Evolutionary conservation across 2,329 filamentous ascomycete genomes (phyloP).

Genomic region (Colletotrichum falcatum): DNA sequence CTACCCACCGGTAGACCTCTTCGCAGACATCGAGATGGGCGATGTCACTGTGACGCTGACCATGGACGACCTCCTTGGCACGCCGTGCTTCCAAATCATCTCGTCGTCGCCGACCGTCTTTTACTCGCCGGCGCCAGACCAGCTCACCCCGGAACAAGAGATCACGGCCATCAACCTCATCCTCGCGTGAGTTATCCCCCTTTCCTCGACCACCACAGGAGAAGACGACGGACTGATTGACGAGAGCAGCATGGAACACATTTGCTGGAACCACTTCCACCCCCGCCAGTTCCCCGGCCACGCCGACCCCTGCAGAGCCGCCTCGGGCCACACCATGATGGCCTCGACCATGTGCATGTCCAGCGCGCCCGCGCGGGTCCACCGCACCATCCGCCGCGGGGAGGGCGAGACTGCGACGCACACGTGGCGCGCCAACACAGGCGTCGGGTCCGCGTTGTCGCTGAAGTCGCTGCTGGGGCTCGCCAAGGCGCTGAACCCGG

Average conservation of each 20-base stretch:
- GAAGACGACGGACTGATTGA: slow-evolving; percentile 1
- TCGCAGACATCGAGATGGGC: slow-evolving; percentile 52
- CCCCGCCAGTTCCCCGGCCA: slow-evolving; percentile 54
- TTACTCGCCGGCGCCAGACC: slow-evolving; percentile 41
- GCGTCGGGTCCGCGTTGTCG: slow-evolving; percentile 52
- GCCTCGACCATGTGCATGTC: slow-evolving; percentile 58
- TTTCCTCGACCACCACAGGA: not conserved
- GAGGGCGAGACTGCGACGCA: slow-evolving; percentile 22
- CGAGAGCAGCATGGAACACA: slow-evolving; percentile 61
- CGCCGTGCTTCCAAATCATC: slow-evolving; percentile 58
- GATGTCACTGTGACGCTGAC: slow-evolving; percentile 56
- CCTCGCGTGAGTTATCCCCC: slow-evolving; percentile 56
- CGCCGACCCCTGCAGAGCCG: slow-evolving; percentile 47
- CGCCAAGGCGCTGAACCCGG: slow-evolving; percentile 58
- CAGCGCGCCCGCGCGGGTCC: slow-evolving; percentile 52
- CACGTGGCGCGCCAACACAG: slow-evolving; percentile 49
- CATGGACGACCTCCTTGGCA: slow-evolving; percentile 55
- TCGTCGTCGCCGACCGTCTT: slow-evolving; percentile 44
- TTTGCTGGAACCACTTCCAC: slow-evolving; percentile 64
- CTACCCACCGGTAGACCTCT: slow-evolving; percentile 45
- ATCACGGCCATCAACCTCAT: slow-evolving; percentile 65
- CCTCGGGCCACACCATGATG: slow-evolving; percentile 58
- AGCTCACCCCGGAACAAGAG: slow-evolving; percentile 54
- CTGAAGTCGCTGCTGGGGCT: slow-evolving; percentile 59
- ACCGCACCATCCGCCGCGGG: slow-evolving; percentile 40